A percentile compares a stretch with the other conserved stretches of the same genome.
phyloP scores from a whole-genome alignment of 2,329 filamentous ascomycete species.

The Diaporthe eres region DNA sequence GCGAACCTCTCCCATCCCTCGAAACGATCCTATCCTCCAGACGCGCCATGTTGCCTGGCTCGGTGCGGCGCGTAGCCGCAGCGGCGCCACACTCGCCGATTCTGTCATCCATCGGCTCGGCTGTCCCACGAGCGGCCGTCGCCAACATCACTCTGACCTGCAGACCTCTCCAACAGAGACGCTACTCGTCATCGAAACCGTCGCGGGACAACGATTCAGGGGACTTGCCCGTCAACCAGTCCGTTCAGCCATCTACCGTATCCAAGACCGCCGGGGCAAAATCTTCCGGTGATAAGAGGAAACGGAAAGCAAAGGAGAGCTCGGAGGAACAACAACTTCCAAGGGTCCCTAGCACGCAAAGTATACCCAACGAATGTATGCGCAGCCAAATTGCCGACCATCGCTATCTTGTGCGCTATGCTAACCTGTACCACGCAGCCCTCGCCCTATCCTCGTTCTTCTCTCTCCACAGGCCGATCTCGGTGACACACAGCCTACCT shows the following conservation, averaged over 20 bases:
- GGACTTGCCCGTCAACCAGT: slow-evolving; percentile 63
- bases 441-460: slow-evolving; percentile 93
- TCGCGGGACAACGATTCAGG: slow-evolving; percentile 70
- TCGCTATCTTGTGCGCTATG: slow-evolving; percentile 32
- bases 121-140: slow-evolving; percentile 56
- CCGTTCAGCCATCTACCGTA: slow-evolving; percentile 63
- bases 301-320: slow-evolving; percentile 69
- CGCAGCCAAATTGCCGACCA: slow-evolving; percentile 25
- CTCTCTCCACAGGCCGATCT: slow-evolving; percentile 94
- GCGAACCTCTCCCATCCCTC: background rate
- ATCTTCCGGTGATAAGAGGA: slow-evolving; percentile 66
- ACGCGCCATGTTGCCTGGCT: slow-evolving; percentile 66
- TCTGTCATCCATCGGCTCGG: slow-evolving; percentile 58
- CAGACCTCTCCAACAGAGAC: slow-evolving; percentile 63
- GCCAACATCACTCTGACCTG: slow-evolving; percentile 53
- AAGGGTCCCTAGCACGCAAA: slow-evolving; percentile 81
- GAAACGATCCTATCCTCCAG: background rate
- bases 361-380: slow-evolving; percentile 78
- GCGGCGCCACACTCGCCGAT: slow-evolving; percentile 61
- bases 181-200: slow-evolving; percentile 74
- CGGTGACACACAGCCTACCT: slow-evolving; percentile 85
- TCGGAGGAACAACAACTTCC: slow-evolving; percentile 70
- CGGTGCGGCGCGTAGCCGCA: slow-evolving; percentile 68
- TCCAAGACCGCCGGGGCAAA: slow-evolving; percentile 59
- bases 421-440: slow-evolving; percentile 72